A percentile compares a stretch with the other conserved stretches of the same genome.
Conservation (phyloP, 495 filamentous ascomycete species). For the Neurospora sp. region DNA sequence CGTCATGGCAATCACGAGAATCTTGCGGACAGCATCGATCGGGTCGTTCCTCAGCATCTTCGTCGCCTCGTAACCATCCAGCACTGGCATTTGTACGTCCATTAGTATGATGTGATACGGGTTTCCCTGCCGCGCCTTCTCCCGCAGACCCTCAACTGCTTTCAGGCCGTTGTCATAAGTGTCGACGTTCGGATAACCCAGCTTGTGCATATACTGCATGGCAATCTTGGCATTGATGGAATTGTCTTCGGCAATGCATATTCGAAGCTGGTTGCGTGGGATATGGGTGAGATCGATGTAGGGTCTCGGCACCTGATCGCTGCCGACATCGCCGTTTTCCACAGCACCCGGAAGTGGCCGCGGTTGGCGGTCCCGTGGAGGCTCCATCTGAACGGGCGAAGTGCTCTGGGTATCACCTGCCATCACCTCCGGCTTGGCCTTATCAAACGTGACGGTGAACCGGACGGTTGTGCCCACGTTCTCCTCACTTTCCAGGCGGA, state of each 20-base stretch:
- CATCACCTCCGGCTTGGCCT: slow-evolving; percentile 47
- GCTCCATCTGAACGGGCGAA: slow-evolving; percentile 22
- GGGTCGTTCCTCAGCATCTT: slow-evolving; percentile 65
- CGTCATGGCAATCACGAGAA: slow-evolving; percentile 89
- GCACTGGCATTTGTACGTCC: slow-evolving; percentile 92
- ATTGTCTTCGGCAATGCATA: slow-evolving; percentile 90
- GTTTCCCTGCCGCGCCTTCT: slow-evolving; percentile 53
- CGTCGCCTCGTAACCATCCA: slow-evolving; percentile 91
- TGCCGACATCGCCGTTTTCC: not conserved
- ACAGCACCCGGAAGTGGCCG: slow-evolving; percentile 12
- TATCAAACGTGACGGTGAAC: slow-evolving; percentile 74
- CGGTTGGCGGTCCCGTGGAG: slow-evolving; percentile 49
- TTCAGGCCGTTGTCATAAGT: slow-evolving; percentile 79
- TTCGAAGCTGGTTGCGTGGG: slow-evolving; percentile 64
- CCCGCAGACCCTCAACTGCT: slow-evolving; percentile 72
- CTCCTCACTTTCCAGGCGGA: slow-evolving; percentile 68
- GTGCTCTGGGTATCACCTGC: slow-evolving; percentile 40
- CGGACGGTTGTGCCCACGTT: slow-evolving; percentile 75
- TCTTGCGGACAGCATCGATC: slow-evolving; percentile 60
- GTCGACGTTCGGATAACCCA: slow-evolving; percentile 68
- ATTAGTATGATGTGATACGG: slow-evolving; percentile 80
- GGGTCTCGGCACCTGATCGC: slow-evolving; percentile 29
- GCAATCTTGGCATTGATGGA: slow-evolving; percentile 87
- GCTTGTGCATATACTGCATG: slow-evolving; percentile 73
- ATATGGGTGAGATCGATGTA: slow-evolving; percentile 53